phyloP scores from a whole-genome alignment of 2,329 filamentous ascomycete genomes.

The Decorospora gaudefroyi region DNA sequence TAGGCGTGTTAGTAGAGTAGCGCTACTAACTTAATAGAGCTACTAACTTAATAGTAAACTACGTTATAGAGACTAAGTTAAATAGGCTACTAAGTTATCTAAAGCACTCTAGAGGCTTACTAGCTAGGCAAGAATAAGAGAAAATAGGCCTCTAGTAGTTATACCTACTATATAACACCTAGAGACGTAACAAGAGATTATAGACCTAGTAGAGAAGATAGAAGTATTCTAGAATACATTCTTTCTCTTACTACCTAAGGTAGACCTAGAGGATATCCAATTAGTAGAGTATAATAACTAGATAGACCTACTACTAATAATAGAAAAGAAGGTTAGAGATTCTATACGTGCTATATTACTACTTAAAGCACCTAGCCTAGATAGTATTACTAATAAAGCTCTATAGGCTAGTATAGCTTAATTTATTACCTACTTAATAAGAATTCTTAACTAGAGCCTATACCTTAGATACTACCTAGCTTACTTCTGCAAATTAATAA shows the following conservation, averaged over 20 bases:
- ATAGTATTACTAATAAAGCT: slow-evolving; percentile 25
- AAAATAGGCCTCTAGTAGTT: slow-evolving; percentile 7
- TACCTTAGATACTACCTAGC: slow-evolving; percentile 19
- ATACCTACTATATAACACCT: slow-evolving; percentile 17
- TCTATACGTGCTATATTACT: slow-evolving; percentile 22
- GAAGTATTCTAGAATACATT: slow-evolving; percentile 19
- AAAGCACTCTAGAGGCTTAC: slow-evolving; percentile 29
- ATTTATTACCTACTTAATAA: slow-evolving; percentile 7
- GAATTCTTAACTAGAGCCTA: slow-evolving; percentile 27
- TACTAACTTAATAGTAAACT: too few relatives aligned
- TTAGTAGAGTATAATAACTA: slow-evolving; percentile 19
- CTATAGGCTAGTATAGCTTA: slow-evolving; percentile 9
- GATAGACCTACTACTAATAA: slow-evolving; percentile 24
- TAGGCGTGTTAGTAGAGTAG: too few relatives aligned
- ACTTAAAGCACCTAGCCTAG: slow-evolving; percentile 29
- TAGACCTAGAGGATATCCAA: slow-evolving; percentile 22
- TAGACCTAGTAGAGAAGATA: slow-evolving; percentile 16
- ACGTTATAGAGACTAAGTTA: slow-evolving; percentile 28
- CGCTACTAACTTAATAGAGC: too few relatives aligned
- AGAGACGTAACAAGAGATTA: slow-evolving; percentile 8
- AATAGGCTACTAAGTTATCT: slow-evolving; percentile 24
- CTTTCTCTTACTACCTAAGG: slow-evolving; percentile 23
- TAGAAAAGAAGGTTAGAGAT: slow-evolving; percentile 23
- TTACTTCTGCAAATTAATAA: slow-evolving; percentile 19
- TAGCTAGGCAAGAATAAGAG: slow-evolving; percentile 33